Evolutionary conservation across 2,329 filamentous ascomycete genomes (phyloP).

Genomic region (Aspergillus ustus): DNA sequence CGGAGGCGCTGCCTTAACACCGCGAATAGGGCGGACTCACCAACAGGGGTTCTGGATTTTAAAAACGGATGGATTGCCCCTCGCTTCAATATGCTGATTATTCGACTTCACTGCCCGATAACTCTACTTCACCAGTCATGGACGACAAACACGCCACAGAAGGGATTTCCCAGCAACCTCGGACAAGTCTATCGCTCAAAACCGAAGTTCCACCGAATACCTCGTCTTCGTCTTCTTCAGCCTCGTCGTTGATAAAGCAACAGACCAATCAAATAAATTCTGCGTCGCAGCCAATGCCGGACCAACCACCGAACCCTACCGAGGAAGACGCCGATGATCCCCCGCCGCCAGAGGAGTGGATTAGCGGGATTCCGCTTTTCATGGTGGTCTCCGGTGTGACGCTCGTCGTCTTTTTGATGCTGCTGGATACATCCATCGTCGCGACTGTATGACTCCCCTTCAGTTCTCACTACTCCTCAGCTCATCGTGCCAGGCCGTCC

Average conservation of each 20-base stretch:
- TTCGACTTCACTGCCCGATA: no score
- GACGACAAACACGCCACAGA: not conserved
- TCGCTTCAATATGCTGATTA: not conserved
- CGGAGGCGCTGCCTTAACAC: not conserved
- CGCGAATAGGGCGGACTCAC: not conserved
- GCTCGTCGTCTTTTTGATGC: constrained; percentile 52
- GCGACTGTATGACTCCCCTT: constrained; percentile 46
- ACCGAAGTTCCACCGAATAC: not conserved
- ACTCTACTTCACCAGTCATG: not conserved
- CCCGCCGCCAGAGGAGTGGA: constrained; percentile 16
- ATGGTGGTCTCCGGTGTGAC: constrained; percentile 45
- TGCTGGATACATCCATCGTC: constrained; percentile 60
- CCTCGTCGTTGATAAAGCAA: not conserved
- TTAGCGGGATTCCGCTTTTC: constrained; percentile 24
- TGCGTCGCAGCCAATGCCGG: not conserved
- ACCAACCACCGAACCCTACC: not conserved
- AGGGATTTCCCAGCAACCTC: not conserved
- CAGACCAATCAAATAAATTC: not conserved
- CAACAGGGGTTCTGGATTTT: not conserved
- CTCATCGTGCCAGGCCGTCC: constrained; percentile 43
- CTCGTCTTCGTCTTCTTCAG: not conserved
- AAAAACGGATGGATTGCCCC: not conserved
- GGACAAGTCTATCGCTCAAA: not conserved
- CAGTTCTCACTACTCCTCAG: not conserved
- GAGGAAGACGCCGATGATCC: not conserved